Conservation (phyloP, 306 rosid genomes). For the Cucurbita pepo region DNA sequence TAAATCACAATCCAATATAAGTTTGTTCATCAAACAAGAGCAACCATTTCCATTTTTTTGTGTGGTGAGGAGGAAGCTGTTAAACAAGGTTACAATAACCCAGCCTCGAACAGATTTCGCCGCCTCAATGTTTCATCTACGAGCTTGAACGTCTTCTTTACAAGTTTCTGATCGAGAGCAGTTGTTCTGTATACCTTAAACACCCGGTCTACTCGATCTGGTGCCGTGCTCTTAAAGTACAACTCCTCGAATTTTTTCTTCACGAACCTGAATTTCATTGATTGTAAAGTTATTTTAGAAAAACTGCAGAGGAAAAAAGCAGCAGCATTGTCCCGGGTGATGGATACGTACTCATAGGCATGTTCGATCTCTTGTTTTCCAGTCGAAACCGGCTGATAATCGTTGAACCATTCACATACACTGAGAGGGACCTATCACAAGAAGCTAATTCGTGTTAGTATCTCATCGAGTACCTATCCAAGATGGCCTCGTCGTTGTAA, state of each 20-base stretch:
- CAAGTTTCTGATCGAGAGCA: conserved; percentile 95
- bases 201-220: conserved; percentile 78
- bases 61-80: background rate
- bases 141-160: conserved; percentile 97
- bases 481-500: background rate
- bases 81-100: conserved; percentile 51
- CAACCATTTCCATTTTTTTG: background rate
- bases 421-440: conserved; percentile 65
- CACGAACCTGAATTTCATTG: conserved; percentile 49
- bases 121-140: conserved; percentile 90
- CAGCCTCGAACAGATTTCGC: conserved; percentile 89
- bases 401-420: conserved; percentile 88
- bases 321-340: background rate
- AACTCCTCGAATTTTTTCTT: conserved; percentile 93
- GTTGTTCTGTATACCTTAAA: conserved; percentile 89
- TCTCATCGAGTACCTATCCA: background rate
- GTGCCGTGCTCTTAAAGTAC: conserved; percentile 81
- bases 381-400: conserved; percentile 77
- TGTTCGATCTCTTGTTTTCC: conserved; percentile 93
- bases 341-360: conserved; percentile 69
- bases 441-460: conserved; percentile 16
- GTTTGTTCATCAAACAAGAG: conserved; percentile 1
- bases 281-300: background rate
- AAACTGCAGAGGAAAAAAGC: background rate
- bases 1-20: background rate